Percentiles rank a stretch among this genome's conserved stretches.
Evolutionary conservation across 75 land plant genomes (phyloP).

Genomic region (Gnetum montanum): DNA sequence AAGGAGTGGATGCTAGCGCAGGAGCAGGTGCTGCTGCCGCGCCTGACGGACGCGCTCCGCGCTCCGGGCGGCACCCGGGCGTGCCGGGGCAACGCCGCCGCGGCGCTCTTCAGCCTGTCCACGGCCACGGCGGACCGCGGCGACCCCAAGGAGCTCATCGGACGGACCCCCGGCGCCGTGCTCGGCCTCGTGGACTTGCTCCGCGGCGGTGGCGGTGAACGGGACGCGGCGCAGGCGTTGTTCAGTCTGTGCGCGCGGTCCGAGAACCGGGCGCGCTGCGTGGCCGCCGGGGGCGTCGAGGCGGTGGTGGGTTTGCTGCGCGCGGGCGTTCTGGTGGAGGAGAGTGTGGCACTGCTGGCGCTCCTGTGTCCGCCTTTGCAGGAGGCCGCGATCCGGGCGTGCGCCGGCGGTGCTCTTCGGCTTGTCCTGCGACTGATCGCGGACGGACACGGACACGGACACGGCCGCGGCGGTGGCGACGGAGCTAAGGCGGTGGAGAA

Average conservation of each 20-base stretch:
- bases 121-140: no score
- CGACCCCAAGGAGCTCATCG: conserved; percentile 61
- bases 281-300: not conserved
- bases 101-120: conserved; percentile 68
- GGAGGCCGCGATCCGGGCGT: conserved; percentile 50
- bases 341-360: conserved; percentile 65
- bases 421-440: conserved; percentile 36
- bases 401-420: conserved; percentile 32
- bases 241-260: conserved; percentile 58
- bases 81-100: conserved; percentile 72
- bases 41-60: conserved; percentile 45
- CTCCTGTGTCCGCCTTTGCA: conserved; percentile 39
- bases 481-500: no score
- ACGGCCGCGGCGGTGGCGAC: no score
- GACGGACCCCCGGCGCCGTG: conserved; percentile 41
- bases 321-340: conserved; percentile 48
- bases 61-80: conserved; percentile 32
- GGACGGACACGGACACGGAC: conserved; percentile 13
- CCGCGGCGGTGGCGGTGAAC: conserved; percentile 48
- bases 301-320: conserved; percentile 58
- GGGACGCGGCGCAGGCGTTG: conserved; percentile 77
- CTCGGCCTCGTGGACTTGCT: conserved; percentile 52
- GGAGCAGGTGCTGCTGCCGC: conserved; percentile 42
- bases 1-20: conserved; percentile 52
- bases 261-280: conserved; percentile 68